Evolutionary conservation across 768 basidiomycete genomes (phyloP).

Genomic region (Calocybe gangraenosa): DNA sequence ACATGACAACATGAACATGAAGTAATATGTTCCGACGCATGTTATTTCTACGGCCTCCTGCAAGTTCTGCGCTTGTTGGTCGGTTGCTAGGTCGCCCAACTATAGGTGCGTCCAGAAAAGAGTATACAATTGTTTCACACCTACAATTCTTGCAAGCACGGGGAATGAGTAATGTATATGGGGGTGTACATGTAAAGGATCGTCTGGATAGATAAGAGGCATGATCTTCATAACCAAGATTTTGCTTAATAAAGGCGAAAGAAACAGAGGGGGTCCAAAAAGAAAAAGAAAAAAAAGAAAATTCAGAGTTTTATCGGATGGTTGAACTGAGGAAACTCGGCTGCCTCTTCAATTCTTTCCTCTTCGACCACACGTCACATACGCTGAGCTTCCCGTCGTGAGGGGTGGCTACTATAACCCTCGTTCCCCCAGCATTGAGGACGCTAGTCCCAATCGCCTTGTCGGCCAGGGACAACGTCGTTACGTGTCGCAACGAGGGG

Average conservation of each 20-base stretch:
- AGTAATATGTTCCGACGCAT: no score
- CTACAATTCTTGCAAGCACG: no score
- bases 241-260: not conserved
- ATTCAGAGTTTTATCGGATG: slow-evolving; percentile 16
- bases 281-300: no score
- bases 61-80: no score
- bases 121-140: no score
- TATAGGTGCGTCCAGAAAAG: no score
- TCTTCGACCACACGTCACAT: slow-evolving; percentile 53
- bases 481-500: slow-evolving; percentile 57
- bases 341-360: slow-evolving; percentile 30
- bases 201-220: not conserved
- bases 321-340: slow-evolving; percentile 27
- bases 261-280: no score
- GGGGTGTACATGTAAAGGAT: no score
- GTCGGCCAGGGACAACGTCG: slow-evolving; percentile 32
- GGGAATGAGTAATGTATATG: not conserved
- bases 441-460: slow-evolving; percentile 59
- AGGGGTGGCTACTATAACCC: slow-evolving; percentile 55
- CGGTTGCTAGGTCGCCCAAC: no score
- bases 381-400: slow-evolving; percentile 65
- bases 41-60: no score
- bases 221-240: not conserved
- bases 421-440: slow-evolving; percentile 46
- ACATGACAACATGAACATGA: no score